These are phyloP conservation scores for Peterozyma xylosa DNA, from an alignment of 805 yeast genomes.

Conservation along the genomic window DNA sequence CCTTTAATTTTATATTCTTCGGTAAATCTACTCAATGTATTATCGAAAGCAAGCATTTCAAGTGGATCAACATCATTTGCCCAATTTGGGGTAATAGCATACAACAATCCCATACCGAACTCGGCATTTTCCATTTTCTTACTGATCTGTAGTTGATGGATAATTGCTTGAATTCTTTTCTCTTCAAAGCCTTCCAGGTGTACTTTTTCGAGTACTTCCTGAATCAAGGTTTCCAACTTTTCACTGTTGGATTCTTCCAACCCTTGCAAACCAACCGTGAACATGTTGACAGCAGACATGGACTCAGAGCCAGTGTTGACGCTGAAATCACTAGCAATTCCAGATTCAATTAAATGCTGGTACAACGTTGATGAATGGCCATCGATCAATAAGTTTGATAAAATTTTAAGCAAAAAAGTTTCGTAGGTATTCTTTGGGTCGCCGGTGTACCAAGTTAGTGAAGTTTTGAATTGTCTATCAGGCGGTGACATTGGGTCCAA, in stretches of 20 bases:
- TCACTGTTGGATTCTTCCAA: slow-evolving; percentile 38
- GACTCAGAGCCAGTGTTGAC: slow-evolving; percentile 86
- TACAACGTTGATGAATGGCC: slow-evolving; percentile 92
- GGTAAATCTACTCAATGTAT: slow-evolving; percentile 50
- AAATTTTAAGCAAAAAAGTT: slow-evolving; percentile 62
- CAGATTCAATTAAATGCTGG: slow-evolving; percentile 78
- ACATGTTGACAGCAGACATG: slow-evolving; percentile 66
- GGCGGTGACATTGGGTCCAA: slow-evolving; percentile 66
- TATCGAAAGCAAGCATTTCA: slow-evolving; percentile 57
- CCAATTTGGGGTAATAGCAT: slow-evolving; percentile 78
- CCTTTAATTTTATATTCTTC: slow-evolving; percentile 44
- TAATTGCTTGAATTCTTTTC: slow-evolving; percentile 69
- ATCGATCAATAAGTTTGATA: slow-evolving; percentile 67
- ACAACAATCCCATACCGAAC: slow-evolving; percentile 76
- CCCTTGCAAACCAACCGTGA: slow-evolving; percentile 85
- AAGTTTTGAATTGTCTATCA: slow-evolving; percentile 67
- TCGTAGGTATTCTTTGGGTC: slow-evolving; percentile 61
- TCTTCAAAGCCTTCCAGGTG: slow-evolving; percentile 40
- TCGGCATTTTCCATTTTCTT: slow-evolving; percentile 85
- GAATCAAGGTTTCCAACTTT: slow-evolving; percentile 42
- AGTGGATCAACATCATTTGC: slow-evolving; percentile 77
- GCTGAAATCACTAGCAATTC: slow-evolving; percentile 77
- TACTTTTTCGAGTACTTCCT: slow-evolving; percentile 36
- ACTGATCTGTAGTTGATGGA: slow-evolving; percentile 79
- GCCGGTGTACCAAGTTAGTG: slow-evolving; percentile 87